Base-by-base conservation (phyloP, 2,329 filamentous ascomycete species). In the Aspergillus sp. region DNA sequence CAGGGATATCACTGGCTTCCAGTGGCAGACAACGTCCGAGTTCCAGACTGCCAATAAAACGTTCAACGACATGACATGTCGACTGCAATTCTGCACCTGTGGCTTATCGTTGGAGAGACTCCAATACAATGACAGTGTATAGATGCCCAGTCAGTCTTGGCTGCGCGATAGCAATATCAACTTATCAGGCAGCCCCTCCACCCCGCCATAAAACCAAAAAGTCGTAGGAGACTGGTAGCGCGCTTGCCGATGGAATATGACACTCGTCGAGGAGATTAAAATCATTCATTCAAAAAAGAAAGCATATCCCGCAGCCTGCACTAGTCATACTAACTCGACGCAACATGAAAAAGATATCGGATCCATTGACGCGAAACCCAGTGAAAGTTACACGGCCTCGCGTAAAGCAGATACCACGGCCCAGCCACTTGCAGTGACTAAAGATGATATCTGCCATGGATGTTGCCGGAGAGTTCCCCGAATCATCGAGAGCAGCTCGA, bases 171-270 rank as follows among this genome's bases (percentile, higher is more conserved):
- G 27, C 51, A 9, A 6, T 27, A 46, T 24, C 51, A 17, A 31
- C 63, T 64, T 64, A 66, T 65, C 64, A 48, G 47, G 44, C 50
- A 61, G 62, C 62, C 64, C 64, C 64, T 66, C 64, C 59, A 56
- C 64, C 61, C 61, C 63, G 59, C 63, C 61, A 65, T 64, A 52
- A 31, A 31, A 37, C 35, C 35, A 14, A n/a, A 4, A 24, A 56
- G 57, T 65, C 63, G 61, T 64, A 58, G 59, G 56, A 61, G 61
- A 58, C 61, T 59, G 55, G 40, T 49, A 59, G 64, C 64, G 64
- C 64, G 64, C 55, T 62, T 62, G 61, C 63, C 64, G 62, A 64
- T 55, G 51, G 48, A 62, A 41, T 50, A 45, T 35, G 33, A 47
- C 17, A 21, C n/a, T 14, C 7, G 35, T 37, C 15, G 35, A 37